Evolutionary conservation across 768 basidiomycete species (phyloP).

Genomic region (Plicaturopsis crispa): DNA sequence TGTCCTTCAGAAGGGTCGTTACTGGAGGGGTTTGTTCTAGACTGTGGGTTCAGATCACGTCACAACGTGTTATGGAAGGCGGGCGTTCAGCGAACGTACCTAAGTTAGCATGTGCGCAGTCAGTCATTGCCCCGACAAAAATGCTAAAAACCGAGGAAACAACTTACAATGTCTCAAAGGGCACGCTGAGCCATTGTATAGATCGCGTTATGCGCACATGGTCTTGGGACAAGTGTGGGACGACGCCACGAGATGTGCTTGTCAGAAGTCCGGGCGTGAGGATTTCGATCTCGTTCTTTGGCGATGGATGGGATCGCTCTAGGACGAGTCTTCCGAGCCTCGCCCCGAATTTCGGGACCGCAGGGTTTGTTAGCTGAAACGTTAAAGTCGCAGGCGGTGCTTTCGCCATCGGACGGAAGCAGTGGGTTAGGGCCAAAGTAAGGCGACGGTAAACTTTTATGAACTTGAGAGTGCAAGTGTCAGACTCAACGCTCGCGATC

Average conservation of each 20-base stretch:
- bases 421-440: too few relatives aligned
- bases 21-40: conserved; percentile 62
- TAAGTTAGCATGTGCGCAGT: conserved; percentile 6
- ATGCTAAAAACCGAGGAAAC: conserved; percentile 9
- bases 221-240: conserved; percentile 70
- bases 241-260: conserved; percentile 62
- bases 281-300: conserved; percentile 25
- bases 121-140: conserved; percentile 4
- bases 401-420: too few relatives aligned
- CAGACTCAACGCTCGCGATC: too few relatives aligned
- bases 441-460: too few relatives aligned
- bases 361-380: too few relatives aligned
- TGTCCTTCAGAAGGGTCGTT: conserved; percentile 51
- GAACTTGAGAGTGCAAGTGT: too few relatives aligned
- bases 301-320: not conserved
- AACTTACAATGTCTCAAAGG: conserved; percentile 81
- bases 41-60: too few relatives aligned
- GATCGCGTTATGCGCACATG: conserved; percentile 37
- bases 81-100: too few relatives aligned
- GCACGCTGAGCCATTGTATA: conserved; percentile 58
- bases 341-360: not conserved
- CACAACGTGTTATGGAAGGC: too few relatives aligned
- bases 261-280: conserved; percentile 57
- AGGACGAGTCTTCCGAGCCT: not conserved
- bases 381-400: too few relatives aligned